phyloP scores from a whole-genome alignment of 768 basidiomycete species.

The Chalciporus pseudorubinellus region DNA sequence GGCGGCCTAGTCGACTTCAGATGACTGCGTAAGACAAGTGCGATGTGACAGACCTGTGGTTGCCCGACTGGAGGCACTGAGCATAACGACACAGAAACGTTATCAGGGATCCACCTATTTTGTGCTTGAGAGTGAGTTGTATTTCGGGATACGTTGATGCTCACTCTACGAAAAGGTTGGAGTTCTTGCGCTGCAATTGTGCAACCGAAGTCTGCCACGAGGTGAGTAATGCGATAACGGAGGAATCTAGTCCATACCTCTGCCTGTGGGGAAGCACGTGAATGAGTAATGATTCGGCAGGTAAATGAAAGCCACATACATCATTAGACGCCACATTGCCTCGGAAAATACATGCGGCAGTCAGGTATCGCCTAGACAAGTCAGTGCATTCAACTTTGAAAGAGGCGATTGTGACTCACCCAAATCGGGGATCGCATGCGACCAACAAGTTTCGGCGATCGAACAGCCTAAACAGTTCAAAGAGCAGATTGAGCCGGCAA shows the following conservation, averaged over 20 bases:
- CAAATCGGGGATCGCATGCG: slow-evolving; percentile 76
- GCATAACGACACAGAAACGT: slow-evolving; percentile 80
- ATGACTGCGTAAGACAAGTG: neutral
- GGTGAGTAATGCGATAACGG: slow-evolving; percentile 4
- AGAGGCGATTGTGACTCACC: slow-evolving; percentile 38
- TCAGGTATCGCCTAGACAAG: slow-evolving; percentile 68
- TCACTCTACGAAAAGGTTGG: slow-evolving; percentile 76
- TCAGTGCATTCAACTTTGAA: neutral
- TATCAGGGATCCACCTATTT: slow-evolving; percentile 84
- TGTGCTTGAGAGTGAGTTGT: slow-evolving; percentile 1
- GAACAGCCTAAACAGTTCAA: slow-evolving; percentile 54
- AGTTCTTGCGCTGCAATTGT: slow-evolving; percentile 75
- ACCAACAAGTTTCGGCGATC: slow-evolving; percentile 79
- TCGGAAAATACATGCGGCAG: slow-evolving; percentile 85
- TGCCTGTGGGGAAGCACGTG: slow-evolving; percentile 36
- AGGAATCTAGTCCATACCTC: slow-evolving; percentile 42
- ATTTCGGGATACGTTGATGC: slow-evolving; percentile 15
- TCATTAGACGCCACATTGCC: slow-evolving; percentile 79
- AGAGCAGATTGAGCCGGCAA: neutral
- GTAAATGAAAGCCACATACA: slow-evolving; percentile 42
- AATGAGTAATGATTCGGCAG: neutral
- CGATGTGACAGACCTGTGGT: slow-evolving; percentile 46
- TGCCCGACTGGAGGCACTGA: slow-evolving; percentile 83
- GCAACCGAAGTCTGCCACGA: slow-evolving; percentile 57
- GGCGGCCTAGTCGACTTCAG: slow-evolving; percentile 46